phyloP scores from a whole-genome alignment of 768 basidiomycete species.

The Auriscalpium microsporum region DNA sequence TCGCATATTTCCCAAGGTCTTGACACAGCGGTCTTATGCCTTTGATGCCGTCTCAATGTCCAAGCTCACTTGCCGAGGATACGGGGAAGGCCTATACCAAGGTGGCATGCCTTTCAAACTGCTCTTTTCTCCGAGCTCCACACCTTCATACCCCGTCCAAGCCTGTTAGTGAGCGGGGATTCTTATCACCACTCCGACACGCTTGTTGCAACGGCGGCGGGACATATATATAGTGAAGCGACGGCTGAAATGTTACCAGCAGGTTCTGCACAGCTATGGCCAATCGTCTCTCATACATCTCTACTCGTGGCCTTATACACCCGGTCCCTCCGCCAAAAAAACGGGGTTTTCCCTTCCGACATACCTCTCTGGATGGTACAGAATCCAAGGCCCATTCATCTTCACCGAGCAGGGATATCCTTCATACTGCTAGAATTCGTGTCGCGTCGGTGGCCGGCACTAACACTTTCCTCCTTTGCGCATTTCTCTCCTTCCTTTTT shows the following conservation, averaged over 20 bases:
- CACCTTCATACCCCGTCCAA: too few species aligned
- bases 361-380: constrained; percentile 14
- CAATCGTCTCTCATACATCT: constrained; percentile 34
- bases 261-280: constrained; percentile 27
- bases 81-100: too few species aligned
- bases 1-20: too few species aligned
- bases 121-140: too few species aligned
- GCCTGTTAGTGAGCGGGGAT: too few species aligned
- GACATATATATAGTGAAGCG: not conserved
- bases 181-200: not conserved
- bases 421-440: not conserved
- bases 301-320: constrained; percentile 26
- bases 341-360: constrained; percentile 5
- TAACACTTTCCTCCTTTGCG: constrained; percentile 27
- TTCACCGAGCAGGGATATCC: not conserved
- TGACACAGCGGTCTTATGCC: too few species aligned
- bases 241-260: constrained; percentile 18
- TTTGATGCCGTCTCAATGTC: too few species aligned
- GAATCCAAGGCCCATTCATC: constrained; percentile 4
- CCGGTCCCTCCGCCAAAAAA: constrained; percentile 4
- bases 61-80: too few species aligned
- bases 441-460: constrained; percentile 16
- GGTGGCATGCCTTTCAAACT: too few species aligned
- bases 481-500: constrained; percentile 40
- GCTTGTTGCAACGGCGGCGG: constrained; percentile 12